Evolutionary conservation across 768 basidiomycete species (phyloP).

Genomic region (Pleurotus pulmonarius): DNA sequence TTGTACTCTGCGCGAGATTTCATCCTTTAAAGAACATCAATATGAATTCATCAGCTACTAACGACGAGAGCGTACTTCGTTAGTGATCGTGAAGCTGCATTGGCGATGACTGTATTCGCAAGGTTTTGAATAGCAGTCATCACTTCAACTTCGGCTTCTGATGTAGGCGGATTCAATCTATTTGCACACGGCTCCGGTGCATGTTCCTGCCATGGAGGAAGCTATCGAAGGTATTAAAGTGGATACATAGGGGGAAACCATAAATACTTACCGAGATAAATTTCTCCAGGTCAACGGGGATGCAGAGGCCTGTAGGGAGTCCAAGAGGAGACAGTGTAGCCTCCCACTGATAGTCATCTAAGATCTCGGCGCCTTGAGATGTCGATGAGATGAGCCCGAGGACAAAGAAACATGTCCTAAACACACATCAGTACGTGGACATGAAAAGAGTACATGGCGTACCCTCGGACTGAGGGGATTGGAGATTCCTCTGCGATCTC

Average conservation of each 20-base stretch:
- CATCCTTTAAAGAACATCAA: constrained; percentile 44
- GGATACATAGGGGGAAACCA: constrained; percentile 19
- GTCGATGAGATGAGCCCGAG: constrained; percentile 91
- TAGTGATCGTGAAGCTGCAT: constrained; percentile 87
- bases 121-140: constrained; percentile 90
- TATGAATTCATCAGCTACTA: neutral
- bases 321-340: constrained; percentile 85
- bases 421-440: neutral
- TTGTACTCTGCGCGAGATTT: constrained; percentile 76
- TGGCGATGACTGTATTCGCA: constrained; percentile 93
- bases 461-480: constrained; percentile 93
- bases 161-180: constrained; percentile 60
- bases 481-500: constrained; percentile 88
- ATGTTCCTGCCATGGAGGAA: constrained; percentile 62
- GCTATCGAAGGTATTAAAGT: constrained; percentile 34
- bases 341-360: constrained; percentile 93
- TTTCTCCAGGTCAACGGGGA: constrained; percentile 78
- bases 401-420: constrained; percentile 94
- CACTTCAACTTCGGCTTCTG: constrained; percentile 75
- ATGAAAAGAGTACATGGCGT: constrained; percentile 22
- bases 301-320: constrained; percentile 83
- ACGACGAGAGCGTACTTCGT: constrained; percentile 53
- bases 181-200: constrained; percentile 32
- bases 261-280: constrained; percentile 61
- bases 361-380: constrained; percentile 85